A percentile compares a stretch with the other conserved stretches of the same genome.
These are phyloP conservation scores for Lactarius sp. DNA, from an alignment of 768 basidiomycete genomes.

Conservation along the genomic window DNA sequence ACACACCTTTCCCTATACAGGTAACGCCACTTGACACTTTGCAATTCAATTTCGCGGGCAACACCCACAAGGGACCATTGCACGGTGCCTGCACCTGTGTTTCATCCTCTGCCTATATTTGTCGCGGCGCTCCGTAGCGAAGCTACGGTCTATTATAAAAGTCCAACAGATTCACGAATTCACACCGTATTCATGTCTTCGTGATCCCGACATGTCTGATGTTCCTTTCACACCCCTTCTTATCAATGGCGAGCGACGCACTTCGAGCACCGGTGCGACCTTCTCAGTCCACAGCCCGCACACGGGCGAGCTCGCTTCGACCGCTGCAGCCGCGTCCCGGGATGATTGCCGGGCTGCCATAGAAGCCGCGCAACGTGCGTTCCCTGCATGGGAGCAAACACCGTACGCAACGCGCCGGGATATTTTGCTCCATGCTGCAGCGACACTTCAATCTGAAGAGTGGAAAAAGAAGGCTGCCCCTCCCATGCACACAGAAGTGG, in stretches of 20 bases:
- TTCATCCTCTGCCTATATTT: no score
- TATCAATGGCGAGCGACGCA: conserved; percentile 39
- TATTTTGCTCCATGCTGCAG: conserved; percentile 12
- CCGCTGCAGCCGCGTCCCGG: conserved; percentile 40
- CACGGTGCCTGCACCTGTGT: no score
- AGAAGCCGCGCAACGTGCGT: conserved; percentile 13
- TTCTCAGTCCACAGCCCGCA: conserved; percentile 42
- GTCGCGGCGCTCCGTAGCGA: no score
- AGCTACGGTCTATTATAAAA: no score
- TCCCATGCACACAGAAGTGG: conserved; percentile 8
- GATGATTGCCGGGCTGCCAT: conserved; percentile 27
- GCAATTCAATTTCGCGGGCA: no score
- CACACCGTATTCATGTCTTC: no score
- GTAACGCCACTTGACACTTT: no score
- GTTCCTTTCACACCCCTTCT: conserved; percentile 31
- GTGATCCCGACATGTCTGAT: background rate
- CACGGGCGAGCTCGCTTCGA: conserved; percentile 41
- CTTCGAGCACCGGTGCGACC: conserved; percentile 35
- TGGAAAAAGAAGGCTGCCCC: conserved; percentile 10
- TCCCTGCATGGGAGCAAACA: conserved; percentile 21
- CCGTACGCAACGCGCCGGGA: conserved; percentile 2
- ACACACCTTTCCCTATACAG: no score
- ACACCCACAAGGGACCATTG: no score
- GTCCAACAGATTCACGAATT: no score
- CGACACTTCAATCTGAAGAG: conserved; percentile 6